Conservation (phyloP, 1,284 basidiomycete species). For the Ganoderma sinense region DNA sequence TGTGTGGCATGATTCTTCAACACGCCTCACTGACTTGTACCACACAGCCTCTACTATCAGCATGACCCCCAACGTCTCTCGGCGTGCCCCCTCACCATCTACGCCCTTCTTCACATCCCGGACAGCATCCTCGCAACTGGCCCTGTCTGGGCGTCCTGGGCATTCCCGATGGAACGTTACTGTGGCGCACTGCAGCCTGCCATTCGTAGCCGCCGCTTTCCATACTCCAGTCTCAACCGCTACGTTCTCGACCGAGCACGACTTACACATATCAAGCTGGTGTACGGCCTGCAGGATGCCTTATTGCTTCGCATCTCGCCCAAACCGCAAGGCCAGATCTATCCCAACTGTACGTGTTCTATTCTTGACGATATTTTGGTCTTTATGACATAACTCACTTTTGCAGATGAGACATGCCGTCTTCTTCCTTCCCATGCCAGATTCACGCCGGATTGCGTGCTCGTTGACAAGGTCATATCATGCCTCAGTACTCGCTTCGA, state of each 20-base stretch:
- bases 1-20: background rate
- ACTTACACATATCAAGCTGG: conserved; percentile 19
- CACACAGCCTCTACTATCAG: conserved; percentile 49
- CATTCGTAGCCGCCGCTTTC: background rate
- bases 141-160: conserved; percentile 41
- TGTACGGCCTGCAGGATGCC: too few relatives aligned
- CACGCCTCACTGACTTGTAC: background rate
- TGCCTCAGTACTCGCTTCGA: too few relatives aligned
- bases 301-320: too few relatives aligned
- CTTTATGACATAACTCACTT: too few relatives aligned
- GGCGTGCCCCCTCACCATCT: background rate
- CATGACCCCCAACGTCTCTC: conserved; percentile 9
- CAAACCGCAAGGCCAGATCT: background rate
- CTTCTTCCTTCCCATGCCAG: too few relatives aligned
- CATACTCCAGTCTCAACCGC: background rate
- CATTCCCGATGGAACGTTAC: conserved; percentile 2
- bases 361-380: too few relatives aligned
- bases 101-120: conserved; percentile 27
- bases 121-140: conserved; percentile 41
- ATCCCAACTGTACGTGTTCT: too few relatives aligned
- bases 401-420: too few relatives aligned
- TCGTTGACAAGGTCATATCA: too few relatives aligned
- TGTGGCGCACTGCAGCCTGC: conserved; percentile 7
- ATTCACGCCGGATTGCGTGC: too few relatives aligned
- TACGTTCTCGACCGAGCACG: conserved; percentile 28